These are phyloP conservation scores for Aspergillus wentii DNA, from an alignment of 495 filamentous ascomycete genomes.

Conservation along the genomic window DNA sequence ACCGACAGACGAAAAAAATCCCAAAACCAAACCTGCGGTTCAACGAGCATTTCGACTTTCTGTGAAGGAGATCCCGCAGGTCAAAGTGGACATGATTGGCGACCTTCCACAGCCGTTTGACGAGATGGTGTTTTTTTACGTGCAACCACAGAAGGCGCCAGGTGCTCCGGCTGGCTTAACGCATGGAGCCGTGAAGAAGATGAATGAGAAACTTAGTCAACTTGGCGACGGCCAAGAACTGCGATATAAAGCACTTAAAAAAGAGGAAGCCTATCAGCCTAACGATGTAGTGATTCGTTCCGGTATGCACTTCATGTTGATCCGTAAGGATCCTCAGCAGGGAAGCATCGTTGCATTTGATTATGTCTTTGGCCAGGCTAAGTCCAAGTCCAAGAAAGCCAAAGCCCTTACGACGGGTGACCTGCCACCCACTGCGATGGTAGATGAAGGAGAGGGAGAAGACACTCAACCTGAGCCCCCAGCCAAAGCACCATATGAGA, in stretches of 20 bases:
- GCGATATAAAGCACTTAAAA: slow-evolving; percentile 3
- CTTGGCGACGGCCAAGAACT: slow-evolving; percentile 7
- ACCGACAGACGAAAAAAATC: not conserved
- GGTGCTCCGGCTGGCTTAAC: slow-evolving; percentile 8
- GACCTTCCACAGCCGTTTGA: slow-evolving; percentile 33
- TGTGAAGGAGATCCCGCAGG: slow-evolving; percentile 16
- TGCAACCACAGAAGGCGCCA: slow-evolving; percentile 14
- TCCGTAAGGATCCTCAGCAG: slow-evolving; percentile 7
- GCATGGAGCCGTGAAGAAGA: slow-evolving; percentile 8
- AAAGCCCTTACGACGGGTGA: too few species aligned
- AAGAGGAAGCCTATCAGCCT: not conserved
- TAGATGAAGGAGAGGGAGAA: slow-evolving; percentile 1
- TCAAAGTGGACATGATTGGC: too few species aligned
- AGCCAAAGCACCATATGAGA: slow-evolving; percentile 17
- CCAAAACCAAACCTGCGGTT: not conserved
- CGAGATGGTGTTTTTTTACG: slow-evolving; percentile 31
- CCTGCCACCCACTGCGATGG: not conserved
- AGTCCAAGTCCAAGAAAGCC: too few species aligned
- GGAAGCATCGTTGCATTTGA: slow-evolving; percentile 18
- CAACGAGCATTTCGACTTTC: not conserved
- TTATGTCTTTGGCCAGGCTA: slow-evolving; percentile 19
- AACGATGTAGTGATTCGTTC: slow-evolving; percentile 17
- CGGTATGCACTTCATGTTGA: slow-evolving; percentile 25
- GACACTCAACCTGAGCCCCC: slow-evolving; percentile 1
- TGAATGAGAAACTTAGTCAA: slow-evolving; percentile 13